phyloP scores from a whole-genome alignment of 768 basidiomycete species.

The Leccinum aurantiacum region DNA sequence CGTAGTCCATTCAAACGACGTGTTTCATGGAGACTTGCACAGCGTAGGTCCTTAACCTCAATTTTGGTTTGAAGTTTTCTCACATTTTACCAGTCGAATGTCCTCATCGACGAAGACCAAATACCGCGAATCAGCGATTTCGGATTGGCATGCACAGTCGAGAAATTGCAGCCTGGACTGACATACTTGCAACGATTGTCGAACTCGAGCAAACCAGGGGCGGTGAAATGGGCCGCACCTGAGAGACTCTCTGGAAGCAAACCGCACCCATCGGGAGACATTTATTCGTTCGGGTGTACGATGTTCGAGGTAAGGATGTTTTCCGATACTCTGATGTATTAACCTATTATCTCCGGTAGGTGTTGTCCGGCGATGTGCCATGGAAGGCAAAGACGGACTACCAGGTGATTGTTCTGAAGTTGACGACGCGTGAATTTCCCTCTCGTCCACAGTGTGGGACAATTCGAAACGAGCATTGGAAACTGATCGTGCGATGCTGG shows the following conservation, averaged over 20 bases:
- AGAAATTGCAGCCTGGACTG: neutral
- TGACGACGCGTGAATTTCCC: too few relatives aligned
- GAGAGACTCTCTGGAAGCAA: neutral
- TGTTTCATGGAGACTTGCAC: neutral
- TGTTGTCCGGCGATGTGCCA: too few relatives aligned
- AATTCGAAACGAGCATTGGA: too few relatives aligned
- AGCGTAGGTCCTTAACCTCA: neutral
- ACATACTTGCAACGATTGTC: conserved; percentile 3
- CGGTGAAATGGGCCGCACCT: neutral
- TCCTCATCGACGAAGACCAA: conserved; percentile 1
- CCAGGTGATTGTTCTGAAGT: too few relatives aligned
- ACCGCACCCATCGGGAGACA: neutral
- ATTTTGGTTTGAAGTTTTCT: neutral
- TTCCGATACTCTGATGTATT: too few relatives aligned
- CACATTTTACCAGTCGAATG: neutral
- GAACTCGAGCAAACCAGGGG: neutral
- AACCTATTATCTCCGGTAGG: too few relatives aligned
- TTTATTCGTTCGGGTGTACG: conserved; percentile 1
- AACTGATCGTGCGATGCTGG: too few relatives aligned
- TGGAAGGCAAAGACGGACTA: too few relatives aligned
- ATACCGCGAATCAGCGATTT: neutral
- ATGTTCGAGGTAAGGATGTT: too few relatives aligned
- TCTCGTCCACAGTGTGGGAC: too few relatives aligned
- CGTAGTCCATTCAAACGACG: neutral
- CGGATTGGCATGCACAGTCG: neutral